Base-by-base conservation (phyloP, 768 basidiomycete genomes). In the Tulasnella sp. region DNA sequence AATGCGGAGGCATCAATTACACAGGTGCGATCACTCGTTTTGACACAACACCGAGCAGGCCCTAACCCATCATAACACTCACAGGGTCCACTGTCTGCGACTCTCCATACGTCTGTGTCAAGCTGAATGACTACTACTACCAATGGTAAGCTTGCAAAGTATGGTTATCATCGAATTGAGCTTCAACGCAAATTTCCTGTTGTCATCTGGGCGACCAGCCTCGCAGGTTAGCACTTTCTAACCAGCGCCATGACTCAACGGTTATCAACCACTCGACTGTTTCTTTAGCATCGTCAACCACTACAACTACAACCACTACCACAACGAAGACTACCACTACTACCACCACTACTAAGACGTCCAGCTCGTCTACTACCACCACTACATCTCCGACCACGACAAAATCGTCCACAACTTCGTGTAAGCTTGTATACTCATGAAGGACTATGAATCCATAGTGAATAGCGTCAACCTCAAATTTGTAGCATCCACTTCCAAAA, bases 61-160 rank as follows among this genome's bases (percentile, higher is more conserved):
- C 52, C 52, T 59, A 59, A 59, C n/a, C 3, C 1, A 59, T 59
- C 19, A 3, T 11, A 3, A 8, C 29, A 11, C 52, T 14, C 19
- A 81, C 81, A 35, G 85, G 85, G 16, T 80, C 79, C 5, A 86
- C 85, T 17, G 82, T 82, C 32, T 87, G 86, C 76, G 81, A 80
- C 66, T 78, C 81, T 40, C 83, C 83, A 41, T 77, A 80, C 47
- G 79, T 80, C 19, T 86, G 86, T 76, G 83, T 81, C 1, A 74
- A 79, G 44, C 70, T 81, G 42, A 86, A 86, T 75, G 76, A 79
- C 63, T 85, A 81, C 71, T 86, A 86, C 76, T 86, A 75, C 35
- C 86, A 86, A 77, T 87, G 85, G 72, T 79, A 86, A 52, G 7
- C 1, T 9, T 52, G 9, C 47, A n/a, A 52, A n/a, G 5, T 1